A percentile compares a stretch with the other conserved stretches of the same genome.
Conservation (phyloP, 1,284 basidiomycete species). For the Ganoderma lucidum region DNA sequence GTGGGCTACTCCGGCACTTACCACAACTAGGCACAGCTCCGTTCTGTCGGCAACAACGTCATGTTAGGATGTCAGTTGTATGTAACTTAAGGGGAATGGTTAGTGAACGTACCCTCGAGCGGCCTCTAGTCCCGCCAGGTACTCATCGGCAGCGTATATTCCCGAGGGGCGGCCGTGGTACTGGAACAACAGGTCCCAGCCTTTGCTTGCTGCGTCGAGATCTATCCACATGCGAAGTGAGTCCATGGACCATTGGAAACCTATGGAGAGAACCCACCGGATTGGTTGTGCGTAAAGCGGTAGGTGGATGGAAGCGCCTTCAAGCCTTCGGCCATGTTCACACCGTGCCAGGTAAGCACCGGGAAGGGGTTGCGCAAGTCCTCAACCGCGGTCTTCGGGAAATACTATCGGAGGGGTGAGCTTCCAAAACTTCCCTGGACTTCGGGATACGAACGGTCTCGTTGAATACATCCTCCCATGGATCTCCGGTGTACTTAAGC, state of each 20-base stretch:
- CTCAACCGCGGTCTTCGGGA: constrained; percentile 48
- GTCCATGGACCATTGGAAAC: constrained; percentile 7
- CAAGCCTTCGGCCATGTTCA: constrained; percentile 66
- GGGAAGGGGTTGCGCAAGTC: constrained; percentile 44
- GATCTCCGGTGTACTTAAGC: constrained; percentile 61
- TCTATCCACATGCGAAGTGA: constrained; percentile 43
- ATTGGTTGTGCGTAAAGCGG: constrained; percentile 64
- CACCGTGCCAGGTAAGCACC: constrained; percentile 57
- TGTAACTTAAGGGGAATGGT: not conserved
- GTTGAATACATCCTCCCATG: constrained; percentile 52
- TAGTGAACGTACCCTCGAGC: constrained; percentile 52
- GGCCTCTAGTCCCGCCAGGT: constrained; percentile 62
- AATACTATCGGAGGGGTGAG: constrained; percentile 43
- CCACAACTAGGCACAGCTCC: constrained; percentile 66
- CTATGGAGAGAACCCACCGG: constrained; percentile 45
- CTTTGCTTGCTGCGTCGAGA: constrained; percentile 57
- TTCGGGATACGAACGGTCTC: constrained; percentile 10
- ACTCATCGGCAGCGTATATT: constrained; percentile 66
- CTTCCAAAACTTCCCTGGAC: not conserved
- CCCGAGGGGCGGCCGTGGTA: constrained; percentile 69
- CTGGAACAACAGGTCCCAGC: constrained; percentile 65
- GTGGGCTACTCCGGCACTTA: constrained; percentile 39
- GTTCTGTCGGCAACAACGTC: constrained; percentile 43
- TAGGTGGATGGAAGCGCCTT: constrained; percentile 64
- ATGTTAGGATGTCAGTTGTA: not conserved